Evolutionary conservation across 805 yeast species (phyloP), one percentile per base, ranked within the genome.

Genomic region (Candida ponderosae): DNA sequence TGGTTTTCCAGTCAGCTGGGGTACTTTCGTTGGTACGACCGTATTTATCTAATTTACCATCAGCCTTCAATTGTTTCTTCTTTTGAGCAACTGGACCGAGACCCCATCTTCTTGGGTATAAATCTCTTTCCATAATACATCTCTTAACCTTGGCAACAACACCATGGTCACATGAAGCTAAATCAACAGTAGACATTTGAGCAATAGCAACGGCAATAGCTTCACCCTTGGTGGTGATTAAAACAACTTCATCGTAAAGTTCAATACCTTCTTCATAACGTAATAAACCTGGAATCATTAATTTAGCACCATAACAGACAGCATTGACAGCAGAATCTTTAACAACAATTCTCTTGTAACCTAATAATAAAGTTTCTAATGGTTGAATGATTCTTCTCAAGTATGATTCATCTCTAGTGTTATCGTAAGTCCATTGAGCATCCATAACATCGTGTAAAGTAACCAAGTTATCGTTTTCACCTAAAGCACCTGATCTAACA

Each of bases 91-190:
- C 86, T 54, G 98, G 98, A 54, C 98, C 98, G 53, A 93, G 70
- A 45, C 98, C 98, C 98, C 98, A 93, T 76, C 97, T 82, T 76
- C 98, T 84, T 68, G 98, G 98, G 66, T 93, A 93, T 36, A 95
- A 78, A 64, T 93, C 98, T 72, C 98, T 82, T 72, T 93, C 98
- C 98, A 93, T 93, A 55, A 93, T 93, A 72, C 97, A 90, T 72
- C 98, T 85, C 76, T 93, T 93, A 57, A 93, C 95, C 72, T 86
- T 88, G 50, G 98, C 96, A 56, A 90, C 98, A 43, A 89, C 88
- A 56, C 98, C 98, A 61, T 93, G 98, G 65, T 93, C 98, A 67
- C 97, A 90, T 24, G 93, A 68, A 44, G 96, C 89, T 54, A 93
- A 74, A 61, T 93, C 98, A 42, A 89, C 97, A 42, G 97, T 87